A percentile compares a stretch with the other conserved stretches of the same genome.
These are phyloP conservation scores for Linum tenue DNA, from an alignment of 345 rosid species.

Conservation along the genomic window DNA sequence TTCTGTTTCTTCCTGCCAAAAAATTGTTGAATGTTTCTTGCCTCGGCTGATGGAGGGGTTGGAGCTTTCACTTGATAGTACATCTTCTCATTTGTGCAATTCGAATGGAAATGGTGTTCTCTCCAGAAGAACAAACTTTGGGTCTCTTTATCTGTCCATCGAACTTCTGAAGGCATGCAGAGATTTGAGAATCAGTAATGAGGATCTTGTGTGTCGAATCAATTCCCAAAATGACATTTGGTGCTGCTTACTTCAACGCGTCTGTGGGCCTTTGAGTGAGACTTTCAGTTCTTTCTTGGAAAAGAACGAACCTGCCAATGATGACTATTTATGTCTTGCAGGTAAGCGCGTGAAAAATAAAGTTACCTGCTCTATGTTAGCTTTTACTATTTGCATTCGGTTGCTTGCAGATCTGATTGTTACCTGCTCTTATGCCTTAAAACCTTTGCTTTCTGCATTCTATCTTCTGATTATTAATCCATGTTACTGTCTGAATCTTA, in stretches of 20 bases:
- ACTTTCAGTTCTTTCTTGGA: conserved; percentile 37
- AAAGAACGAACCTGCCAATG: conserved; percentile 21
- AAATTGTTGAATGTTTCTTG: conserved; percentile 44
- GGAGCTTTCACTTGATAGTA: conserved; percentile 32
- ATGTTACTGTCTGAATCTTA: conserved; percentile 3
- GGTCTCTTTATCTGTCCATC: conserved; percentile 58
- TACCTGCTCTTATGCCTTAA: not conserved
- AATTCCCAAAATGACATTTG: conserved; percentile 33
- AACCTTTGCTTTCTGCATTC: not conserved
- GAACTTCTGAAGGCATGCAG: conserved; percentile 64
- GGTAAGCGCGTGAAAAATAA: conserved; percentile 36
- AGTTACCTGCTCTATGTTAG: conserved; percentile 8
- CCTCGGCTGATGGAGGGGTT: conserved; percentile 44
- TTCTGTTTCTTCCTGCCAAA: conserved; percentile 52
- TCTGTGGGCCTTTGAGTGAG: conserved; percentile 37
- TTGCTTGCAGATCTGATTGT: not conserved
- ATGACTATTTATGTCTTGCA: conserved; percentile 42
- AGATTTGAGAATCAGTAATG: conserved; percentile 37
- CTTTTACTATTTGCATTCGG: conserved; percentile 1
- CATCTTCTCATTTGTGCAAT: conserved; percentile 21
- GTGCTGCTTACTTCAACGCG: conserved; percentile 39
- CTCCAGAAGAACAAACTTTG: conserved; percentile 38
- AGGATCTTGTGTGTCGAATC: conserved; percentile 17
- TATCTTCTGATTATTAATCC: not conserved
- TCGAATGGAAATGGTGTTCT: conserved; percentile 19